Evolutionary conservation across 495 filamentous ascomycete genomes (phyloP).

Genomic region (Aspergillus cristatus): DNA sequence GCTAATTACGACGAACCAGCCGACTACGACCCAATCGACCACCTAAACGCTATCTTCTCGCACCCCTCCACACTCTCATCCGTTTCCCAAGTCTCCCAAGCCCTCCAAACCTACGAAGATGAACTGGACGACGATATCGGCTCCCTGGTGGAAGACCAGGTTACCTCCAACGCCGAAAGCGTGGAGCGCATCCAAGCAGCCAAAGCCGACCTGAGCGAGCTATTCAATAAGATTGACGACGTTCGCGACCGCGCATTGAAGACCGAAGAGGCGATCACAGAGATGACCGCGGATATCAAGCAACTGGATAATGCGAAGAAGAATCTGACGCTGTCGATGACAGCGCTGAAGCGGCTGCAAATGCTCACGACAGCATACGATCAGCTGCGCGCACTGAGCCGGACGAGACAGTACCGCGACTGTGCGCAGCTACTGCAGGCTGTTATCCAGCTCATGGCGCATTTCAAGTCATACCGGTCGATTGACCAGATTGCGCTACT

Average conservation of each 20-base stretch:
- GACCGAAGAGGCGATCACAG: slow-evolving; percentile 92
- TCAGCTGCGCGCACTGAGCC: slow-evolving; percentile 76
- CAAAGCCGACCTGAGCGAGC: slow-evolving; percentile 75
- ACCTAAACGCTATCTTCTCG: slow-evolving; percentile 90
- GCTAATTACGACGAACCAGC: slow-evolving; percentile 42
- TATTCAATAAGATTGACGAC: slow-evolving; percentile 93
- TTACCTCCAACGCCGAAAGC: slow-evolving; percentile 76
- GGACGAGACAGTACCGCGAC: slow-evolving; percentile 87
- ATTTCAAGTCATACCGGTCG: slow-evolving; percentile 96
- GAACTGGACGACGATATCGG: slow-evolving; percentile 76
- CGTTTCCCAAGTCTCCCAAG: slow-evolving; percentile 59
- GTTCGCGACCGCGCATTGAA: slow-evolving; percentile 82
- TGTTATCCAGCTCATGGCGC: slow-evolving; percentile 94
- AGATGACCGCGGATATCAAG: slow-evolving; percentile 99
- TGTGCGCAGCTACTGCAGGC: slow-evolving; percentile 92
- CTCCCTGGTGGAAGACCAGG: slow-evolving; percentile 67
- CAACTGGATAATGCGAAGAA: slow-evolving; percentile 91
- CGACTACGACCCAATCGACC: slow-evolving; percentile 87
- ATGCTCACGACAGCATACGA: slow-evolving; percentile 99
- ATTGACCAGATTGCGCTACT: slow-evolving; percentile 97
- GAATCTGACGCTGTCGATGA: slow-evolving; percentile 96
- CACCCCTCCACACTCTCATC: slow-evolving; percentile 80
- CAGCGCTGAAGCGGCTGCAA: slow-evolving; percentile 90
- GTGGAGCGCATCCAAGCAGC: slow-evolving; percentile 84
- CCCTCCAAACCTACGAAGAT: slow-evolving; percentile 70